Evolutionary conservation across 805 yeast genomes (phyloP), one percentile per base, ranked within the genome.

Genomic region (Metschnikowia picachoensis): DNA sequence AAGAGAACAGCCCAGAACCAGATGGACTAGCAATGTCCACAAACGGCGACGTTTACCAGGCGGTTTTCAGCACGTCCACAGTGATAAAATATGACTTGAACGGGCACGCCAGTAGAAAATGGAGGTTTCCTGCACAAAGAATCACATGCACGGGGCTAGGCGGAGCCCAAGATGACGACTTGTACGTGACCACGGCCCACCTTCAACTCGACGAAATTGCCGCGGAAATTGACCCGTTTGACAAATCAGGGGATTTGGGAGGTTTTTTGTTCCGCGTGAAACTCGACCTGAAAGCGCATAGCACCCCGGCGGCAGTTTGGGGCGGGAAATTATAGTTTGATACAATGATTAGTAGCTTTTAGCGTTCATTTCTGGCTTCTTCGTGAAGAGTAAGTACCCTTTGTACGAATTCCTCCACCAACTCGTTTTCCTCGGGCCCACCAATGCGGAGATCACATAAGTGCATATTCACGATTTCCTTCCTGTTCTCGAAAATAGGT

Each of bases 11-110:
- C 8, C 54, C 57, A 5, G 94, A 82, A 54, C 96, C 96, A 0
- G 97, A 90, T 62, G 97, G 97, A 16, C 73, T 85, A 52, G 70
- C 82, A 25, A 65, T 85, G 52, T 79, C 85, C 35, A 64, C 64
- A 3, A 63, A 71, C 30, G 83, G 80, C 8, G 71, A 77, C 43
- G 59, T 90, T 34, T 85, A 77, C 65, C 70, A 81, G 5, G 86
- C 95, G 1, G 78, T 86, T 11, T 89, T 84, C 79, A 74, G 82
- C 27, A 74, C 85, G 1, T 61, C 69, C 35, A 60, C 76, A 17
- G 80, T 89, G 9, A 73, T 82, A 38, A 79, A 82, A 55, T 73
- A 78, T 50, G 67, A 78, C 35, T 41, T 66, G 2, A 46, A 62
- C 1, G 90, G 89, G 2, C 60, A 72, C 40, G 59, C 85, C 13